Percentiles rank a stretch among this genome's conserved stretches.
These are phyloP conservation scores for Cordyceps pruinosa DNA, from an alignment of 2,329 filamentous ascomycete species.

Conservation along the genomic window DNA sequence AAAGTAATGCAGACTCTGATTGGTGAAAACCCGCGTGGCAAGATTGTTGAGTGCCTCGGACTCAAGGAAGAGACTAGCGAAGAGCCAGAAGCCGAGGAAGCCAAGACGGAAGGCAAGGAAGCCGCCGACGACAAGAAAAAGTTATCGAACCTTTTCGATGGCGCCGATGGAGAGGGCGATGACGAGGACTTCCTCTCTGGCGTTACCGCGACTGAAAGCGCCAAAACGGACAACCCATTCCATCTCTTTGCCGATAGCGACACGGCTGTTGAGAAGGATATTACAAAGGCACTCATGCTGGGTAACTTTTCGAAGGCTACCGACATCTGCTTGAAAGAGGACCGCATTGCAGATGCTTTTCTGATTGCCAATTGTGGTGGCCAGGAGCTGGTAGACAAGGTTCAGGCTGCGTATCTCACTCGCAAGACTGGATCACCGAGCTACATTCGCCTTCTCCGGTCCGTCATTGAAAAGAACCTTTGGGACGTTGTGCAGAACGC, in stretches of 20 bases:
- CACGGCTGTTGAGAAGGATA: conserved; percentile 72
- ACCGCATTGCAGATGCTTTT: conserved; percentile 90
- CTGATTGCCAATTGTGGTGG: conserved; percentile 97
- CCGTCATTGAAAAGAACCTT: conserved; percentile 90
- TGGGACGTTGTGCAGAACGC: conserved; percentile 99
- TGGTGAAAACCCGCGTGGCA: conserved; percentile 74
- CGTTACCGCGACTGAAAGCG: conserved; percentile 79
- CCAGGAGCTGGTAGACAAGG: conserved; percentile 87
- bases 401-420: conserved; percentile 83
- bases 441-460: conserved; percentile 83
- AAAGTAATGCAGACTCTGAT: conserved; percentile 85
- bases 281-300: conserved; percentile 82
- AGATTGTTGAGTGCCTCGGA: conserved; percentile 85
- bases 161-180: conserved; percentile 51
- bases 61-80: conserved; percentile 60
- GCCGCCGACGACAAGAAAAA: conserved; percentile 46
- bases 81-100: conserved; percentile 34
- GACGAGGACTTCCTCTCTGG: conserved; percentile 83
- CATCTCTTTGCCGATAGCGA: conserved; percentile 81
- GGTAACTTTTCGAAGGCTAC: conserved; percentile 88
- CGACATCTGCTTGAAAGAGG: conserved; percentile 79
- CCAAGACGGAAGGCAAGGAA: conserved; percentile 23
- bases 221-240: conserved; percentile 92
- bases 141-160: conserved; percentile 75
- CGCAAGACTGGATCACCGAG: conserved; percentile 77